Conservation (phyloP, 495 filamentous ascomycete species). For the Terfezia boudieri region DNA sequence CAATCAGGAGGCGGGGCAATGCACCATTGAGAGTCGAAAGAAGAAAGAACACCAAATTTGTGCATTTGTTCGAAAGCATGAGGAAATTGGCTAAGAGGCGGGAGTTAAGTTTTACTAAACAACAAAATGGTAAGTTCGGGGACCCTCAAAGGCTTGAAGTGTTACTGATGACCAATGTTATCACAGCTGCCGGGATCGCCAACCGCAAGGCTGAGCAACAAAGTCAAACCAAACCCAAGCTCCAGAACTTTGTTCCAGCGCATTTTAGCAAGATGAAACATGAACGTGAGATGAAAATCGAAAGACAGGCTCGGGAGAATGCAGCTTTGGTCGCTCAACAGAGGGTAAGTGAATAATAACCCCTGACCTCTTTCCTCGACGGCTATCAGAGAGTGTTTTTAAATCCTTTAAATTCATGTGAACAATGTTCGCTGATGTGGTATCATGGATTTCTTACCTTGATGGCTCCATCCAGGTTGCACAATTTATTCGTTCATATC, state of each 20-base stretch:
- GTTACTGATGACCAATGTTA: conserved; percentile 7
- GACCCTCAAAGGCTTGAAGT: conserved; percentile 1
- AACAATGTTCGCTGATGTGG: neutral
- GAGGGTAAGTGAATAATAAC: conserved; percentile 2
- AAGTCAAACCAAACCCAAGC: conserved; percentile 10
- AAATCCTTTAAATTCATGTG: neutral
- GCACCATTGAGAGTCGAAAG: conserved; percentile 46
- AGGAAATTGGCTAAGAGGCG: conserved; percentile 85
- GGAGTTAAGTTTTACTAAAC: conserved; percentile 64
- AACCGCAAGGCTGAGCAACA: conserved; percentile 21
- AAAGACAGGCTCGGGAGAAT: conserved; percentile 33
- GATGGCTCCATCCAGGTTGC: neutral
- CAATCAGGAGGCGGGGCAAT: conserved; percentile 14
- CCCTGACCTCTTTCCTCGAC: neutral
- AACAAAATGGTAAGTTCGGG: conserved; percentile 21
- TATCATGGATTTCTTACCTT: neutral
- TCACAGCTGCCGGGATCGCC: conserved; percentile 21
- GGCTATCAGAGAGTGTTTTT: neutral
- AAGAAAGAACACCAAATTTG: conserved; percentile 57
- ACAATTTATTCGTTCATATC: conserved; percentile 7
- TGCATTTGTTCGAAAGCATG: conserved; percentile 82
- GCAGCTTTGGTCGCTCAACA: conserved; percentile 7
- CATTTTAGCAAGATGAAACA: conserved; percentile 70
- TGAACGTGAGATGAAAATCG: conserved; percentile 57
- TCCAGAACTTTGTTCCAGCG: conserved; percentile 39